phyloP scores from a whole-genome alignment of 1,284 basidiomycete species.

The Sporisorium scitamineum region DNA sequence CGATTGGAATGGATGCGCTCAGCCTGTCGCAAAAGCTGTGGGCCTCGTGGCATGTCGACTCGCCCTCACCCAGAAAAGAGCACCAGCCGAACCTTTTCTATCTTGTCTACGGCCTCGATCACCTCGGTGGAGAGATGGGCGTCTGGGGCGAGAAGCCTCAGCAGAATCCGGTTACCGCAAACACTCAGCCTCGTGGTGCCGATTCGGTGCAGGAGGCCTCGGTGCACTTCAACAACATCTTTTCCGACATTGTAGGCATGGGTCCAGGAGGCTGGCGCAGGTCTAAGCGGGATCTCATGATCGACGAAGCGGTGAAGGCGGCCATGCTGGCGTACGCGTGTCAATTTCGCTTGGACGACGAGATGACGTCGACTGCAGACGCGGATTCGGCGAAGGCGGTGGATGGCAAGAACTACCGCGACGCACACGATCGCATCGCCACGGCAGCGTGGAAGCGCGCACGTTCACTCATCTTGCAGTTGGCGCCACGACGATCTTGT shows the following conservation, averaged over 20 bases:
- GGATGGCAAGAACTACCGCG: constrained; percentile 41
- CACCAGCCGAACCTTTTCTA: constrained; percentile 54
- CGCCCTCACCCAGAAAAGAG: constrained; percentile 31
- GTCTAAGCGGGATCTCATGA: constrained; percentile 45
- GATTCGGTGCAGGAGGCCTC: constrained; percentile 32
- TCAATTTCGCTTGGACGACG: constrained; percentile 49
- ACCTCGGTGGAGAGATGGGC: constrained; percentile 52
- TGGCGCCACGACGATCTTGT: constrained; percentile 44
- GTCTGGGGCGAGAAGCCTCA: constrained; percentile 52
- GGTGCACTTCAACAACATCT: constrained; percentile 31
- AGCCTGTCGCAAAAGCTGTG: constrained; percentile 43
- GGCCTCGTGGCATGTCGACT: constrained; percentile 53
- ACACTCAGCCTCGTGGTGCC: not conserved
- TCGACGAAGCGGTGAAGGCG: constrained; percentile 54
- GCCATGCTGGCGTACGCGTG: constrained; percentile 55
- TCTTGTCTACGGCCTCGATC: constrained; percentile 52
- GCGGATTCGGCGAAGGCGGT: constrained; percentile 28
- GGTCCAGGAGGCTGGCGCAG: constrained; percentile 44
- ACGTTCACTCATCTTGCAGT: constrained; percentile 40
- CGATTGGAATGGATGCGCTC: constrained; percentile 45
- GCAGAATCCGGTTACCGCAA: not conserved
- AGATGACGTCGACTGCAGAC: constrained; percentile 38
- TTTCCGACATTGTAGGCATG: constrained; percentile 37
- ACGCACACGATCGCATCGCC: constrained; percentile 50
- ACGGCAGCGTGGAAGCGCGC: constrained; percentile 54